These are phyloP conservation scores for Nicotiana knightiana DNA, from an alignment of 257 asterid species.

Conservation along the genomic window DNA sequence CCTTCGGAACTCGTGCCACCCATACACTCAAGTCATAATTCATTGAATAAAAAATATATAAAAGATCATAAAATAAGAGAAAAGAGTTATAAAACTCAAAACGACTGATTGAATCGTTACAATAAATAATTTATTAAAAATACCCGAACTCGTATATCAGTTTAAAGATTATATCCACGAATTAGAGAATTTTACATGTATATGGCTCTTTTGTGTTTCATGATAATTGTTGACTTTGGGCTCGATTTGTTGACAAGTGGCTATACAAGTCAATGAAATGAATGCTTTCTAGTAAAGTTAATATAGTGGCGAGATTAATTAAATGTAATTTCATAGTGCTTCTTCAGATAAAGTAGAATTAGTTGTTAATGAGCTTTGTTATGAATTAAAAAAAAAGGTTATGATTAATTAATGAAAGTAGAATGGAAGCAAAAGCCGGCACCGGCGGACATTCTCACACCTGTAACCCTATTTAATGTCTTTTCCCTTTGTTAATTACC, in stretches of 20 bases:
- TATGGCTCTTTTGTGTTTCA: neutral
- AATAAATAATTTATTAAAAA: no score
- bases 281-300: constrained; percentile 1
- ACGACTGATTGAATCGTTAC: no score
- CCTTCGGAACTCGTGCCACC: no score
- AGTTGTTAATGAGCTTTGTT: neutral
- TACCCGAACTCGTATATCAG: neutral
- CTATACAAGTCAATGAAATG: neutral
- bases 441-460: constrained; percentile 36
- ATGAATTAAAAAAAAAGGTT: constrained; percentile 1
- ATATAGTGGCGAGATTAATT: constrained; percentile 8
- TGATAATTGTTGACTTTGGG: neutral
- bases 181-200: neutral
- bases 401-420: constrained; percentile 15
- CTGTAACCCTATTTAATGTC: constrained; percentile 16
- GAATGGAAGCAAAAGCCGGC: constrained; percentile 52
- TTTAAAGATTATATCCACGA: neutral
- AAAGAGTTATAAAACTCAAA: no score
- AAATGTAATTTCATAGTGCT: constrained; percentile 23
- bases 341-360: neutral
- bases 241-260: constrained; percentile 1
- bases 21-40: no score
- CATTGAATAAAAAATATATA: no score
- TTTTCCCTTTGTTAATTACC: constrained; percentile 14
- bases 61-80: no score